Evolutionary conservation across 441 rosid species (phyloP).

Genomic region (Eruca vesicaria): DNA sequence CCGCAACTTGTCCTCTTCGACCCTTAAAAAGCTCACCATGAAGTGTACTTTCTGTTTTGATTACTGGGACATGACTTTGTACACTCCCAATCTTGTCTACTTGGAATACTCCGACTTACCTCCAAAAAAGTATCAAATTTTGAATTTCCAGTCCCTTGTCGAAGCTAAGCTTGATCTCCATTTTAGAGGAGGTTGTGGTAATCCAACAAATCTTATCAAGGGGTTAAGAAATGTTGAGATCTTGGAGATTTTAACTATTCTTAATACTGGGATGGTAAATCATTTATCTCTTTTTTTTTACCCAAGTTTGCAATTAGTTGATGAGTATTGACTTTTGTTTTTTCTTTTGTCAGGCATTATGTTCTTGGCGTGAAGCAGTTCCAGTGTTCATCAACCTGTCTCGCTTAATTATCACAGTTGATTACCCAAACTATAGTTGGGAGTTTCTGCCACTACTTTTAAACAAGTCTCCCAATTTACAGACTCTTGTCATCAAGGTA

Average conservation of each 20-base stretch:
- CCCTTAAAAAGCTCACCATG: slow-evolving; percentile 1
- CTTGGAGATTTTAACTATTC: neutral
- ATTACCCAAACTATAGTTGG: neutral
- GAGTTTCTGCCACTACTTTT: neutral
- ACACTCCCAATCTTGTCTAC: neutral
- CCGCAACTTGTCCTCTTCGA: neutral
- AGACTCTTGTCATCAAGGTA: slow-evolving; percentile 14
- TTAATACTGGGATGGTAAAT: neutral
- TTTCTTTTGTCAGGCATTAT: neutral
- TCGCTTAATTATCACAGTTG: neutral
- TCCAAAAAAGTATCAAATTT: neutral
- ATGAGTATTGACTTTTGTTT: neutral
- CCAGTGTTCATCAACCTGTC: slow-evolving; percentile 12
- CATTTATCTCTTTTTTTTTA: neutral
- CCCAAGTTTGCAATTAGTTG: neutral
- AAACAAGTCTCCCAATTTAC: neutral
- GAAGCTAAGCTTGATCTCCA: neutral
- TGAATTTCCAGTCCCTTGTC: slow-evolving; percentile 1
- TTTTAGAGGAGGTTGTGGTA: neutral
- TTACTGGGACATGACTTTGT: neutral
- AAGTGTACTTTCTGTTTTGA: neutral
- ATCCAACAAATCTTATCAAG: slow-evolving; percentile 9
- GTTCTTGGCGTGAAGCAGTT: neutral
- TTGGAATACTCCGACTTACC: neutral
- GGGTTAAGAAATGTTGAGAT: slow-evolving; percentile 9